Conservation (phyloP, 1,284 basidiomycete species). For the Cutaneotrichosporon sp. region DNA sequence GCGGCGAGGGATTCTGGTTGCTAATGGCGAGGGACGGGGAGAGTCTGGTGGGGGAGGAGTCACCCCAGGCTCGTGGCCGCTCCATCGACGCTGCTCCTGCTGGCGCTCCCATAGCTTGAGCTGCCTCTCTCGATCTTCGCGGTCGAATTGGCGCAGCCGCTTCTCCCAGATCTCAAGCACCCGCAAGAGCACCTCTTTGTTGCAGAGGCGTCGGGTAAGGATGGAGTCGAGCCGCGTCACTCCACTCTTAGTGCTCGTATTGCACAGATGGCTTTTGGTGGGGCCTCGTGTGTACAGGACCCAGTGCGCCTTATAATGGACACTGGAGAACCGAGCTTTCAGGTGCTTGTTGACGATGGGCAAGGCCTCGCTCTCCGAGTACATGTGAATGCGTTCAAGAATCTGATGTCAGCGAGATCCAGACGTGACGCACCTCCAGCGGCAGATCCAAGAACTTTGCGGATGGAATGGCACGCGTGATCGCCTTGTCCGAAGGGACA, state of each 20-base stretch:
- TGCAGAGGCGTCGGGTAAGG: background rate
- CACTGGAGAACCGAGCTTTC: background rate
- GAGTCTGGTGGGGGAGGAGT: background rate
- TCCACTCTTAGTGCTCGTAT: background rate
- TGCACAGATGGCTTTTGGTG: background rate
- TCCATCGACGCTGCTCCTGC: background rate
- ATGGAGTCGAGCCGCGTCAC: background rate
- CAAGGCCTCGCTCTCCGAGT: background rate
- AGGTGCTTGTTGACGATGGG: background rate
- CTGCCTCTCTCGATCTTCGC: background rate
- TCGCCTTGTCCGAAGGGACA: background rate
- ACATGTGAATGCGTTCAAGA: background rate
- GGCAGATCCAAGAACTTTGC: background rate
- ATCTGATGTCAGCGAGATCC: background rate
- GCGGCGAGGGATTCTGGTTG: conserved; percentile 39
- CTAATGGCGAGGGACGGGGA: background rate
- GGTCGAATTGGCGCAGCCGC: background rate
- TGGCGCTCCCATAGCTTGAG: background rate
- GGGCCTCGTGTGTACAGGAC: background rate
- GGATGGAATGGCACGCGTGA: background rate
- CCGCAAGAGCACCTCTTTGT: background rate
- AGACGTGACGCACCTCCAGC: background rate
- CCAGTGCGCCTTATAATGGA: background rate
- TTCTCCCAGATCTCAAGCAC: background rate
- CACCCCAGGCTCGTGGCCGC: background rate